phyloP scores from a whole-genome alignment of 2,329 filamentous ascomycete species.

The Cyclaneusma minus region DNA sequence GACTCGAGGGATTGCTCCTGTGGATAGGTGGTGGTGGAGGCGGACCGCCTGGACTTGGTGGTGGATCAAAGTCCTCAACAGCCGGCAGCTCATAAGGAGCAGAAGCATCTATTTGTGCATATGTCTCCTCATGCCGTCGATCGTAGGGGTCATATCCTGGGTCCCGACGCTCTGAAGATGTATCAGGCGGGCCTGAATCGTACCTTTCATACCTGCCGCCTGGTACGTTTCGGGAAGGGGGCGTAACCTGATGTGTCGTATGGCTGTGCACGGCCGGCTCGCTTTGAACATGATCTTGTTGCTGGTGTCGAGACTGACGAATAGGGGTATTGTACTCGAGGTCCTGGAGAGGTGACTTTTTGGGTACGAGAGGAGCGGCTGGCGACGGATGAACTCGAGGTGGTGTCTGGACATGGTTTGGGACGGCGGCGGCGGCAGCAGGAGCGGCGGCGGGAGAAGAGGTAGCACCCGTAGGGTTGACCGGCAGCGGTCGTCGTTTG shows the following conservation, averaged over 20 bases:
- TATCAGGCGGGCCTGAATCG: constrained; percentile 9
- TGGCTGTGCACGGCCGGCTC: constrained; percentile 8
- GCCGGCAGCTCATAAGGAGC: constrained; percentile 14
- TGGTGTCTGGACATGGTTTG: constrained; percentile 10
- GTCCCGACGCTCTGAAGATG: constrained; percentile 4
- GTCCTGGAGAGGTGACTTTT: constrained; percentile 34
- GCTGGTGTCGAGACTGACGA: constrained; percentile 8
- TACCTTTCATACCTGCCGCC: constrained; percentile 14
- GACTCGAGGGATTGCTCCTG: constrained; percentile 12
- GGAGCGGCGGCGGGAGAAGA: constrained; percentile 32
- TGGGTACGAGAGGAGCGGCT: constrained; percentile 15
- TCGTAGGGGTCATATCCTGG: constrained; percentile 6
- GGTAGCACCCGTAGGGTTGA: constrained; percentile 47
- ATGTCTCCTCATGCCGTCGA: constrained; percentile 10
- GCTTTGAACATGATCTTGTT: constrained; percentile 3
- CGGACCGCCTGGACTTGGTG: constrained; percentile 17
- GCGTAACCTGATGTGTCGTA: constrained; percentile 6
- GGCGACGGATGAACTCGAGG: constrained; percentile 9
- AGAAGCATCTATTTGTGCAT: too few species aligned
- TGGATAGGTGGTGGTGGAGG: constrained; percentile 19
- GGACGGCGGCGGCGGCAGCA: constrained; percentile 19
- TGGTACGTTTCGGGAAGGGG: constrained; percentile 8
- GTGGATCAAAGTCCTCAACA: constrained; percentile 13
- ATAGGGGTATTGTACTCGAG: constrained; percentile 25
- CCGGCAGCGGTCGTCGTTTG: constrained; percentile 72